Percentiles rank a stretch among this genome's conserved stretches.
These are phyloP conservation scores for Erysimum cheiranthoides DNA, from an alignment of 345 rosid species.

Conservation along the genomic window DNA sequence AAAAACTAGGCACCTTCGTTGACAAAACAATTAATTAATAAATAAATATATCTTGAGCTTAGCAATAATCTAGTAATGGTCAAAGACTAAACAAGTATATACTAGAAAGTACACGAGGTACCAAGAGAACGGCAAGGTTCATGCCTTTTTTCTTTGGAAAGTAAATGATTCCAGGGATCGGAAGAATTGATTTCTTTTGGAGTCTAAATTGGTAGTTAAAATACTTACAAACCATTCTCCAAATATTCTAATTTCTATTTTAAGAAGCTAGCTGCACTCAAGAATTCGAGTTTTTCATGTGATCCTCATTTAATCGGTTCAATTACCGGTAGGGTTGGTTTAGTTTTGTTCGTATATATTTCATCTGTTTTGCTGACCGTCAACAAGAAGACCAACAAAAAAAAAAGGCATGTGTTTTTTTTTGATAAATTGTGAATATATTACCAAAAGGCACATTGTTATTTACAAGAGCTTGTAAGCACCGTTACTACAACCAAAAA, in stretches of 20 bases:
- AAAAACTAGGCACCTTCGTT: neutral
- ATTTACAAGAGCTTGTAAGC: no score
- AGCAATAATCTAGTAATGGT: neutral
- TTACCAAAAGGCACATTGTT: no score
- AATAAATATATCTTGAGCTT: neutral
- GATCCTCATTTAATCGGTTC: neutral
- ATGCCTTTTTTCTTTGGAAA: conserved; percentile 21
- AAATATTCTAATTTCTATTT: conserved; percentile 14
- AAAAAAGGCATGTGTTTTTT: neutral
- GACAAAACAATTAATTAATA: conserved; percentile 9
- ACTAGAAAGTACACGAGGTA: neutral
- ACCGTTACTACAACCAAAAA: no score
- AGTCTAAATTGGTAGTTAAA: neutral
- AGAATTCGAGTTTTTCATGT: neutral
- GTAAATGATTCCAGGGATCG: conserved; percentile 2
- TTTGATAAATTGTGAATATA: no score
- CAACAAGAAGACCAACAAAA: neutral
- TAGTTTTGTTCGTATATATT: neutral
- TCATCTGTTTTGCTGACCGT: neutral
- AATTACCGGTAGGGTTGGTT: neutral
- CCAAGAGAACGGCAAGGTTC: conserved; percentile 23
- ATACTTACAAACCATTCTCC: neutral
- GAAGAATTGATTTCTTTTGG: neutral
- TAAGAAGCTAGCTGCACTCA: neutral
- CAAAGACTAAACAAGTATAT: conserved; percentile 8